Conservation (phyloP, 176 grass and related monocot genomes). For the Metroxylon sagu region DNA sequence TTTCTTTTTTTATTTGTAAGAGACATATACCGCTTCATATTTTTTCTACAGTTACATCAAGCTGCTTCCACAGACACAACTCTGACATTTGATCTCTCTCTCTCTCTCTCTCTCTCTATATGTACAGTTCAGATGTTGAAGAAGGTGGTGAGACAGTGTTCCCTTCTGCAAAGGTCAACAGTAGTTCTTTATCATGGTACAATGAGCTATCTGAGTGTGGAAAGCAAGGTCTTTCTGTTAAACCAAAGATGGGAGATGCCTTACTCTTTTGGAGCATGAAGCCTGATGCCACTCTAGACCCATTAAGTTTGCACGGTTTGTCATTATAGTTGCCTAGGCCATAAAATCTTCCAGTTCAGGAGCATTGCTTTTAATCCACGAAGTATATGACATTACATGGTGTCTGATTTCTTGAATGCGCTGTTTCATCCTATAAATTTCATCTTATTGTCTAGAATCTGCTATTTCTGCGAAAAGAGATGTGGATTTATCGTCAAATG, state of each 20-base stretch:
- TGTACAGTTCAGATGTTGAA: constrained; percentile 75
- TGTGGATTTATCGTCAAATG: no score
- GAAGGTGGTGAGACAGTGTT: constrained; percentile 97
- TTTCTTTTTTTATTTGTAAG: neutral
- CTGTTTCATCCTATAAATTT: no score
- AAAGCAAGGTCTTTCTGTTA: constrained; percentile 55
- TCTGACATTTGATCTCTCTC: no score
- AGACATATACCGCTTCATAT: no score
- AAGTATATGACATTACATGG: no score
- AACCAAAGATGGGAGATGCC: constrained; percentile 87
- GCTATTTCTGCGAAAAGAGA: no score
- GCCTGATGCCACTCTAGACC: constrained; percentile 70
- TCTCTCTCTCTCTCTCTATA: neutral
- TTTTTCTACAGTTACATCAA: no score
- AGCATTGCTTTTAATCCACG: no score
- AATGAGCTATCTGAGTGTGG: constrained; percentile 78
- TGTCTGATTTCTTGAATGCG: no score
- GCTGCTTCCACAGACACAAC: no score
- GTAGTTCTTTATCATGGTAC: constrained; percentile 66
- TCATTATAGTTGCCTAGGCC: neutral
- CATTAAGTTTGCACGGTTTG: constrained; percentile 89
- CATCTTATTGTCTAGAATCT: no score
- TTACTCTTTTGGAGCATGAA: constrained; percentile 96
- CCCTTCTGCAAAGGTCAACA: constrained; percentile 71
- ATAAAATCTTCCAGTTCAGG: no score